Evolutionary conservation across 345 rosid genomes (phyloP).

Genomic region (Rhodomyrtus tomentosa): DNA sequence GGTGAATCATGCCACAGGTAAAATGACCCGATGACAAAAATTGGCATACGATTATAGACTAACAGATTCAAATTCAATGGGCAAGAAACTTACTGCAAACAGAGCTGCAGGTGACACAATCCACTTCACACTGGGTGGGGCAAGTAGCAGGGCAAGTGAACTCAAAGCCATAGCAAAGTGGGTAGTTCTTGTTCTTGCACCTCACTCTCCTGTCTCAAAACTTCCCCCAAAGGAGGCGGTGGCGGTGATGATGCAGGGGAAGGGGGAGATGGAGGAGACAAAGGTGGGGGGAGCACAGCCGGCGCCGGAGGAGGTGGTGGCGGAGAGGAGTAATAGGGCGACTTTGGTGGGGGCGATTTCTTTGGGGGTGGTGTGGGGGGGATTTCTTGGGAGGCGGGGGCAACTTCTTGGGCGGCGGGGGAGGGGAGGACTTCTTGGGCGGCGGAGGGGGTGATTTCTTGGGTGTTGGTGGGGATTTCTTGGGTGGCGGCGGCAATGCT

Average conservation of each 20-base stretch:
- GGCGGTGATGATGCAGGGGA: not conserved
- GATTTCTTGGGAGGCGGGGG: not conserved
- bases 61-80: not conserved
- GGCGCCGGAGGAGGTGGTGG: not conserved
- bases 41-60: too few species aligned
- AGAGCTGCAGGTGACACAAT: conserved; percentile 44
- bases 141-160: conserved; percentile 32
- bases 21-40: too few species aligned
- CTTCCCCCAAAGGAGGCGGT: conserved; percentile 6
- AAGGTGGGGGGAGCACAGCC: not conserved
- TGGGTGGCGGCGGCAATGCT: not conserved
- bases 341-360: not conserved
- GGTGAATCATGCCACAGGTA: too few species aligned
- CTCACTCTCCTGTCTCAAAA: conserved; percentile 14
- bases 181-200: conserved; percentile 19
- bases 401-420: too few species aligned
- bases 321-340: not conserved
- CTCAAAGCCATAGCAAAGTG: conserved; percentile 25
- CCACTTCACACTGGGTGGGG: conserved; percentile 35
- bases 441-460: too few species aligned
- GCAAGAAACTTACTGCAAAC: conserved; percentile 27
- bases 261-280: not conserved
- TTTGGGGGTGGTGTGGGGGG: not conserved
- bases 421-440: too few species aligned
- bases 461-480: too few species aligned